Percentiles rank a stretch among this genome's conserved stretches.
phyloP scores from a whole-genome alignment of 306 rosid species.

The Rosa rugosa region DNA sequence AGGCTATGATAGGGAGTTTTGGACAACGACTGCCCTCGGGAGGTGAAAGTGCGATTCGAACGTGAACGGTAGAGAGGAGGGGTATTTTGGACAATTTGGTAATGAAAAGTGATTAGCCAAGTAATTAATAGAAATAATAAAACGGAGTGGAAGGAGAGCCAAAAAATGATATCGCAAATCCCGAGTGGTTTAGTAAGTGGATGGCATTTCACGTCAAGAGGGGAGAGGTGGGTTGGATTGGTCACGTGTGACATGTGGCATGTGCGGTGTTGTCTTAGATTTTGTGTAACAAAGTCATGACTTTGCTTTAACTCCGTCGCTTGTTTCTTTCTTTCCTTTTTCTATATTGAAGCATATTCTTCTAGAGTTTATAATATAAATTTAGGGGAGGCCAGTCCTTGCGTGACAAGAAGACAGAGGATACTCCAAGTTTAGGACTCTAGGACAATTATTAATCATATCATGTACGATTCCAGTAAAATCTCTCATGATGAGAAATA shows the following conservation, averaged over 20 bases:
- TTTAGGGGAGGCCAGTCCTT: neutral
- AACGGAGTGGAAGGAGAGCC: neutral
- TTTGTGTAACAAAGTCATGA: neutral
- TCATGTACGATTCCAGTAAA: neutral
- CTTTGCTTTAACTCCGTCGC: neutral
- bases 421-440: neutral
- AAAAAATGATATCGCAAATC: constrained; percentile 2
- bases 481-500: neutral
- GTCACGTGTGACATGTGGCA: constrained; percentile 15
- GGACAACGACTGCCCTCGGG: constrained; percentile 11
- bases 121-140: neutral
- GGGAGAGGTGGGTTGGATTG: neutral
- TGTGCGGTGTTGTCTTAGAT: neutral
- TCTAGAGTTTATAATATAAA: neutral
- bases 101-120: neutral
- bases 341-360: neutral
- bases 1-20: constrained; percentile 21
- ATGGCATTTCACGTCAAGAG: constrained; percentile 10
- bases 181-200: constrained; percentile 16
- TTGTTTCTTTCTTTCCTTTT: no score
- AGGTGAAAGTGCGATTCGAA: neutral
- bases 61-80: neutral
- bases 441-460: neutral
- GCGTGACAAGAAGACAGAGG: neutral
- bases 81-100: constrained; percentile 1